A percentile compares a stretch with the other conserved stretches of the same genome.
phyloP scores from a whole-genome alignment of 805 yeast genomes.

The Nakazawaea pomicola region DNA sequence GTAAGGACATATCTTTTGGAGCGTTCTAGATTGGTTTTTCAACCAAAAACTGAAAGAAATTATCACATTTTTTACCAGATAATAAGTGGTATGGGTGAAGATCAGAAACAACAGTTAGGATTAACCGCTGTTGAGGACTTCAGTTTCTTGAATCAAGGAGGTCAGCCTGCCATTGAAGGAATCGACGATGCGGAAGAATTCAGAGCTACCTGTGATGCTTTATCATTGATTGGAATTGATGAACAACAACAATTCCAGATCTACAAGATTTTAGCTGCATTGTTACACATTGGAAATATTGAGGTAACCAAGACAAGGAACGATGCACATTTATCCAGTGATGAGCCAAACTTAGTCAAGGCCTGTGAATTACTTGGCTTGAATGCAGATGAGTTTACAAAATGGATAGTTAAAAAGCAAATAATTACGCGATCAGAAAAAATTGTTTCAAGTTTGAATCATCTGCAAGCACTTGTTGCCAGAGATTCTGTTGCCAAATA shows the following conservation, averaged over 20 bases:
- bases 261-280: slow-evolving; percentile 78
- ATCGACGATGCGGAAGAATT: slow-evolving; percentile 84
- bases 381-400: slow-evolving; percentile 67
- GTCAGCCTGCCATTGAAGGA: slow-evolving; percentile 60
- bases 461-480: slow-evolving; percentile 82
- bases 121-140: slow-evolving; percentile 64
- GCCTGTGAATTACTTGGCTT: slow-evolving; percentile 84
- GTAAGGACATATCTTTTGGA: slow-evolving; percentile 90
- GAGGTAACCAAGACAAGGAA: slow-evolving; percentile 79
- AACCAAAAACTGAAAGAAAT: slow-evolving; percentile 86
- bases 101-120: slow-evolving; percentile 51
- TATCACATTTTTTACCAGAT: slow-evolving; percentile 94
- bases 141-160: slow-evolving; percentile 87
- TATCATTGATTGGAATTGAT: slow-evolving; percentile 71
- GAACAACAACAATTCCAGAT: slow-evolving; percentile 56
- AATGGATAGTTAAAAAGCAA: slow-evolving; percentile 92
- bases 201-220: slow-evolving; percentile 67
- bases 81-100: slow-evolving; percentile 62
- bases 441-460: slow-evolving; percentile 76
- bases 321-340: slow-evolving; percentile 75
- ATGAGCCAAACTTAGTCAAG: slow-evolving; percentile 77
- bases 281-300: slow-evolving; percentile 90
- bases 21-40: slow-evolving; percentile 91
- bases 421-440: slow-evolving; percentile 90
- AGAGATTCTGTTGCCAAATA: slow-evolving; percentile 97